Evolutionary conservation across 208 protist genomes (phyloP).

Genomic region (Trypanosoma lewisi): DNA sequence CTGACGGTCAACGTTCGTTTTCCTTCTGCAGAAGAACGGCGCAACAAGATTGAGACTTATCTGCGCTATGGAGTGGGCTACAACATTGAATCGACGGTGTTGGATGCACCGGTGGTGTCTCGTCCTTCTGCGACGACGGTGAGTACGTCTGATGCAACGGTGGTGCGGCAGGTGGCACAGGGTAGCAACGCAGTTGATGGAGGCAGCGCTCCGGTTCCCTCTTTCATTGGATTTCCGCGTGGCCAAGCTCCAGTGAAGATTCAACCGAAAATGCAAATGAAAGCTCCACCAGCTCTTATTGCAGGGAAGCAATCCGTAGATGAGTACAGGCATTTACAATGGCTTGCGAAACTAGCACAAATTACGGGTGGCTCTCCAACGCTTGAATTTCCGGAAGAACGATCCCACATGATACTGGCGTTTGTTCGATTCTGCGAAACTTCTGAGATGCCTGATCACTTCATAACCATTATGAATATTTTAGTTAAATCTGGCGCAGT

Average conservation of each 20-base stretch:
- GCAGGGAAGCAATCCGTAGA: slow-evolving; percentile 55
- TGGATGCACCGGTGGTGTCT: slow-evolving; percentile 28
- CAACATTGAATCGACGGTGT: slow-evolving; percentile 46
- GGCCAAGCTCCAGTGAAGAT: slow-evolving; percentile 22
- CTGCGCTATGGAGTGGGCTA: slow-evolving; percentile 56
- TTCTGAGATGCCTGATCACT: slow-evolving; percentile 51
- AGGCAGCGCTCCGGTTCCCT: slow-evolving; percentile 9
- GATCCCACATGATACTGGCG: slow-evolving; percentile 40
- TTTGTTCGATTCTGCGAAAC: slow-evolving; percentile 78
- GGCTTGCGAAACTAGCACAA: slow-evolving; percentile 61
- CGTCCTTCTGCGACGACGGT: neutral
- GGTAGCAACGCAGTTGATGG: slow-evolving; percentile 15
- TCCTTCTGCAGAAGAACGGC: slow-evolving; percentile 71
- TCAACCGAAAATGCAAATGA: slow-evolving; percentile 10
- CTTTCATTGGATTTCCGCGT: slow-evolving; percentile 31
- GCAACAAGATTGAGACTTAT: slow-evolving; percentile 73
- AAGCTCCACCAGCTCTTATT: slow-evolving; percentile 20
- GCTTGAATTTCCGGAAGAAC: slow-evolving; percentile 60
- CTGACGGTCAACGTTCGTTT: slow-evolving; percentile 75
- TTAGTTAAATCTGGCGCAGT: slow-evolving; percentile 48
- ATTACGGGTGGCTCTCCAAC: slow-evolving; percentile 49
- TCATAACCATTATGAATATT: slow-evolving; percentile 54
- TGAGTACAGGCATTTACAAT: slow-evolving; percentile 70
- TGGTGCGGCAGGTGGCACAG: slow-evolving; percentile 1
- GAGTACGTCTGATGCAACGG: slow-evolving; percentile 1